Evolutionary conservation across 139 green algal genomes (phyloP), one percentile per base, ranked within the genome.

Genomic region (Monoraphidium neglectum): DNA sequence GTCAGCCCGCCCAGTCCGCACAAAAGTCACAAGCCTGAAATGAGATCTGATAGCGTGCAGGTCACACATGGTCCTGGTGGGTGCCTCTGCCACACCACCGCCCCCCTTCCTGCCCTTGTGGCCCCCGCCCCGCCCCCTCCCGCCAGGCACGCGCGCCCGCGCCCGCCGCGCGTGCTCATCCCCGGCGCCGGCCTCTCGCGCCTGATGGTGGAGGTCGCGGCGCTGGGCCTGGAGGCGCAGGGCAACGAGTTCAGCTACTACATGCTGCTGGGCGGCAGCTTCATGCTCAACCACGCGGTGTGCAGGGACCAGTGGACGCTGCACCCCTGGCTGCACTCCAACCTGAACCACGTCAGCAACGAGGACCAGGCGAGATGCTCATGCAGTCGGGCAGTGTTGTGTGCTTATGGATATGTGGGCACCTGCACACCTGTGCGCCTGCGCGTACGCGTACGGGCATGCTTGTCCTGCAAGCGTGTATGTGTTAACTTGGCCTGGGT

Each of bases 241-340:
- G 96, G 96, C 56, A 98, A 98, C 73, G 96, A 99, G 88, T 97
- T 97, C 88, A 91, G 76, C 47, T 99, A 98, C 85, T 98, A 91
- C 90, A 99, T 98, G 92, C 91, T 99, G 57, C 83, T 99, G 16
- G 74, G 88, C 28, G 92, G 89, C 4, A 87, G 84, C 56, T 99
- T 97, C 83, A 84, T 99, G 21, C 82, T 99, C 38, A 98, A 98
- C 77, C 47, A 86, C 51, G 77, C 79, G 5, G 40, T 77, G 1
- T 35, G 57, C 1, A 26, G 37, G 1, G 47, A 85, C 26, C 74
- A 95, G 82, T 97, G 78, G 72, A 88, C 74, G 3, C 76, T 98
- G 21, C 85, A 92, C 79, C 95, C 94, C 30, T 98, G 86, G 85
- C 70, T 90, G 51, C 91, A 93, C 78, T 73, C 46, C 36, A 88